A percentile compares a stretch with the other conserved stretches of the same genome.
phyloP scores from a whole-genome alignment of 2,329 filamentous ascomycete genomes.

The Fusarium tupiense region DNA sequence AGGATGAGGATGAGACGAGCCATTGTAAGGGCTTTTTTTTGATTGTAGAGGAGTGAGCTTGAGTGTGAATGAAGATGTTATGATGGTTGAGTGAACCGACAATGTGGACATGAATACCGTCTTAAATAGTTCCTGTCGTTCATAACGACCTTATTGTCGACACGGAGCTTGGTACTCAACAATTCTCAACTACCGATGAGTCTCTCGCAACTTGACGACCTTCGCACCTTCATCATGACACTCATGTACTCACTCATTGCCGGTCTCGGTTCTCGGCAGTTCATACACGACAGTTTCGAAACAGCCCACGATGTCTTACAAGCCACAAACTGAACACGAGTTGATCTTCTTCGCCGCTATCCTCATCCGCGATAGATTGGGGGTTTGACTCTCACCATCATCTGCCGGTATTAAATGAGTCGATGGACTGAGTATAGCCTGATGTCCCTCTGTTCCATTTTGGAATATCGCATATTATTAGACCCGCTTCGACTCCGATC shows the following conservation, averaged over 20 bases:
- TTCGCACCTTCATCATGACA: neutral
- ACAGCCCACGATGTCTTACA: neutral
- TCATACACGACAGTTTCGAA: neutral
- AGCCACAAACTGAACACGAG: neutral
- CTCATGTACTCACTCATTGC: neutral
- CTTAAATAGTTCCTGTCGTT: neutral
- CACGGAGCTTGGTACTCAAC: neutral
- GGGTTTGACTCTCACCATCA: neutral
- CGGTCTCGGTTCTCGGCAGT: neutral
- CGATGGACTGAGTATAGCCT: neutral
- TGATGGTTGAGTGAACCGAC: neutral
- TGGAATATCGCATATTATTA: neutral
- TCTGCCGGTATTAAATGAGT: neutral
- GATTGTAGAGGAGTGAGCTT: neutral
- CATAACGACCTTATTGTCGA: accelerated
- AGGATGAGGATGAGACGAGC: conserved; percentile 4
- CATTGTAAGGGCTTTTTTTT: neutral
- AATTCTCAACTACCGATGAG: neutral
- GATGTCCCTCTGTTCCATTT: neutral
- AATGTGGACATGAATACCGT: neutral
- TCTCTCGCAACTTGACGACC: neutral
- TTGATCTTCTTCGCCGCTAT: neutral
- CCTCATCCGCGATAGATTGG: neutral
- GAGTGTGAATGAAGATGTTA: neutral
- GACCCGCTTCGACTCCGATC: neutral